Base-by-base conservation (phyloP, 1,139 yeast genomes). In the Scheffersomyces cryptocercus region DNA sequence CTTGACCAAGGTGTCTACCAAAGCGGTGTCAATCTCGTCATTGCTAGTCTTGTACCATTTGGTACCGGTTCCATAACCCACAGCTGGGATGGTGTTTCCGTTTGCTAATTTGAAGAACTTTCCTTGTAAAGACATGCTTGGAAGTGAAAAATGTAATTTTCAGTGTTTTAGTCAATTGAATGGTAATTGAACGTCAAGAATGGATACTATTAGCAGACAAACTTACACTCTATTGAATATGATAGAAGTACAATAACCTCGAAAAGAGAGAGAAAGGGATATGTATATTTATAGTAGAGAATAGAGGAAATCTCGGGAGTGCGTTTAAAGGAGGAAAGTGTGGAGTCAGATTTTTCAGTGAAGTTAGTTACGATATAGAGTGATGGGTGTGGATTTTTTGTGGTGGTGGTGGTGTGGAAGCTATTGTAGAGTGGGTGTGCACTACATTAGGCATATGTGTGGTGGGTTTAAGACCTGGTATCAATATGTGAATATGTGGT, bases 1-100 rank as follows among this genome's bases (percentile, higher is more conserved):
- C 4, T 41, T 39, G 15, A 49, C 55, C 33, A 68, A 42, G 2
- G 59, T 47, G 9, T 54, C 46, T n/a, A 65, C 62, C 41, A 63
- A 52, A 7, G 44, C 46, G 3, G 49, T 43, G 46, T 64, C 65
- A 35, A 61, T 29, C 13, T 56, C 58, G 26, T 51, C 45, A 20
- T 47, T 43, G 29, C 62, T 62, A 6, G 31, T 33, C 42, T 67
- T 67, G 56, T 51, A 64, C 72, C 72, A 67, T 41, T 59, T 61
- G 44, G 71, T 65, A 12, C 73, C 73, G 2, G 67, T 53, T n/a
- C 75, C 75, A 43, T 59, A 66, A 4, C 59, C 72, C 24, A 68
- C 52, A 15, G 70, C 64, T 10, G 67, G 68, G 43, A 64, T 58
- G 29, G 56, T 43, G 45, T 51, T 50, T 1, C 66, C 67, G 40